phyloP scores from a whole-genome alignment of 2,329 filamentous ascomycete species.

The Fusarium nelsonii region DNA sequence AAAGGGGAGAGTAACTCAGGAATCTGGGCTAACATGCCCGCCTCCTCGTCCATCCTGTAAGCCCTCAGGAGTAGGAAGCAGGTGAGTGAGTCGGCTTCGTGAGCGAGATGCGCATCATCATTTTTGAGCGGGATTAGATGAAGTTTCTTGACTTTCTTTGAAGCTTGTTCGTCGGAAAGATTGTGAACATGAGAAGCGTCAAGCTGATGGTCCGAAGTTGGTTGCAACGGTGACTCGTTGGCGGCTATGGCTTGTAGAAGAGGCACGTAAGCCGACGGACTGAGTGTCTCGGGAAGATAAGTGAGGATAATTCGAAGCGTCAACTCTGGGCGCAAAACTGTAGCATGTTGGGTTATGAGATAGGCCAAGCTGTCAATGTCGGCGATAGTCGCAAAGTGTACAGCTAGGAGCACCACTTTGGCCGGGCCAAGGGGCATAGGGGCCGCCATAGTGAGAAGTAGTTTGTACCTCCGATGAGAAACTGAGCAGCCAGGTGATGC shows the following conservation, averaged over 20 bases:
- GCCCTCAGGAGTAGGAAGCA: conserved; percentile 77
- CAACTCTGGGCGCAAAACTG: conserved; percentile 72
- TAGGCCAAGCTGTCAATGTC: conserved; percentile 72
- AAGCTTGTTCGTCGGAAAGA: conserved; percentile 72
- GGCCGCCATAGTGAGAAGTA: conserved; percentile 41
- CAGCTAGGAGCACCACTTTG: conserved; percentile 79
- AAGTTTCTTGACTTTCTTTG: conserved; percentile 73
- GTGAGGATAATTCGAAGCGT: conserved; percentile 80
- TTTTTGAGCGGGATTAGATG: conserved; percentile 69
- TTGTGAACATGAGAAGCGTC: conserved; percentile 68
- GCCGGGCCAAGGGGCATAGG: conserved; percentile 66
- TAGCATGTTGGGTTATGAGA: conserved; percentile 68
- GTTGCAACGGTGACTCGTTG: conserved; percentile 58
- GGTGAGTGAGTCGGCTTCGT: conserved; percentile 67
- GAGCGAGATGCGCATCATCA: conserved; percentile 60
- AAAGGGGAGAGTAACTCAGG: conserved; percentile 78
- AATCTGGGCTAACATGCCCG: conserved; percentile 77
- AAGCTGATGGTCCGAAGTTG: conserved; percentile 58
- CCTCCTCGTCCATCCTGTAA: conserved; percentile 76
- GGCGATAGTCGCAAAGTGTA: conserved; percentile 74
- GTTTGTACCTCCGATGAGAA: neutral
- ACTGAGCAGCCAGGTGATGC: neutral
- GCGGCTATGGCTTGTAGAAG: conserved; percentile 70
- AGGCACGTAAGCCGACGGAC: conserved; percentile 71
- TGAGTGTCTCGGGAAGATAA: conserved; percentile 78